Evolutionary conservation across 1,284 basidiomycete genomes (phyloP).

Genomic region (Cryptococcus sp.): DNA sequence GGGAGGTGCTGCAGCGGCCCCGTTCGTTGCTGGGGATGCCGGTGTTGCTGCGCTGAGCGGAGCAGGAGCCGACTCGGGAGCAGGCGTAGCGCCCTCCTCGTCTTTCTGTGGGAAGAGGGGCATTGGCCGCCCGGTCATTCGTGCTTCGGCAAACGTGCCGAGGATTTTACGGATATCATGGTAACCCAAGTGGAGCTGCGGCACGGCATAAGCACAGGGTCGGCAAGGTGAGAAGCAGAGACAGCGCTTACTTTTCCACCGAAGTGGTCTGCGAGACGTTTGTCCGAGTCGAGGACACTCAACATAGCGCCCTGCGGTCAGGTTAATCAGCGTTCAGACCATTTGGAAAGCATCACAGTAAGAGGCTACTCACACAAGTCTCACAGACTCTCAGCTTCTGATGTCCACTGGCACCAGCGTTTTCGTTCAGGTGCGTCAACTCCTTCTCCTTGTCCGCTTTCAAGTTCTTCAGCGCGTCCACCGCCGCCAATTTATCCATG

Average conservation of each 20-base stretch:
- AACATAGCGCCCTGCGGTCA: constrained; percentile 73
- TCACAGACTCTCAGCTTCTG: constrained; percentile 99
- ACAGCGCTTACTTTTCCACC: constrained; percentile 82
- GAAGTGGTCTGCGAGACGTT: constrained; percentile 98
- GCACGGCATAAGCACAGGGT: background rate
- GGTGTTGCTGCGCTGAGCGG: constrained; percentile 40
- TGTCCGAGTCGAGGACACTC: constrained; percentile 95
- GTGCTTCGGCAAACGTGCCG: constrained; percentile 79
- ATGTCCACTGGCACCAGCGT: constrained; percentile 96
- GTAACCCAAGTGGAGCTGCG: constrained; percentile 96
- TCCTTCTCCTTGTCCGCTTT: constrained; percentile 97
- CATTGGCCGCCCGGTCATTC: constrained; percentile 70
- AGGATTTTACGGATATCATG: constrained; percentile 96
- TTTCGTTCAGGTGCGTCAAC: constrained; percentile 94
- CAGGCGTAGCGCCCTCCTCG: constrained; percentile 48
- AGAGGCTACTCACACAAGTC: constrained; percentile 71
- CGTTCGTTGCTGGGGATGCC: constrained; percentile 17
- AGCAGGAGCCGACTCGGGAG: constrained; percentile 20
- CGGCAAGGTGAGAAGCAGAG: constrained; percentile 1
- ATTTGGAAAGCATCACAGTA: background rate
- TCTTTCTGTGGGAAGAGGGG: constrained; percentile 50
- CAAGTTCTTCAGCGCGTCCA: constrained; percentile 95
- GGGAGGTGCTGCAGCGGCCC: constrained; percentile 14
- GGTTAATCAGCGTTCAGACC: too few relatives aligned
- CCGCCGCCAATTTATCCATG: constrained; percentile 94